Base-by-base conservation (phyloP, 495 filamentous ascomycete genomes). In the Aspergillus sclerotioniger region DNA sequence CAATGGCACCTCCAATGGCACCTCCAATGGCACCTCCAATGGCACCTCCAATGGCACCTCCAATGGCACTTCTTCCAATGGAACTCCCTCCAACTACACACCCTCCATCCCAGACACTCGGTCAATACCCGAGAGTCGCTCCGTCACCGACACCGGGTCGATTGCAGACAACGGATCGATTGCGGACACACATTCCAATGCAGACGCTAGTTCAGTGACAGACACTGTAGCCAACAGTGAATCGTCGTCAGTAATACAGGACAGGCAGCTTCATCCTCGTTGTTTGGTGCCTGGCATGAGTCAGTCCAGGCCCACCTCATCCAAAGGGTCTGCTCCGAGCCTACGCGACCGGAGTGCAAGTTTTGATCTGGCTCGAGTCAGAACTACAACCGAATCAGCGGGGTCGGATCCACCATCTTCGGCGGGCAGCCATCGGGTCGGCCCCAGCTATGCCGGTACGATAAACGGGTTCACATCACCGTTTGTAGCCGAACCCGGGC, bases 401-500 rank as follows among this genome's bases (percentile, higher is more conserved):
- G 13, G 21, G 5, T 43, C 52, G 5, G 53, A 48, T 28, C 8
- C 21, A 8, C 17, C 47, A 6, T 58, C 48, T 13, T 21, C 35
- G 19, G 20, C 35, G 0, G 41, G 56, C 48, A 57, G 35, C 31
- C 48, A 44, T 15, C 48, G 13, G n/a, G 9, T 45, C 6, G 6
- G n/a, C 6, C 47, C n/a, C 6, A 44, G 47, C 32, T 20, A 25
- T 29, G n/a, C 33, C 8, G 17, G 21, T 6, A 33, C 25, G 20
- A 25, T 44, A 17, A 13, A 35, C 1, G 37, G 15, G 25, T 17
- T 58, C 21, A 21, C 35, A 3, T 41, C 56, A 8, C 56, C 56
- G 25, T 58, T 58, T 29, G 37, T 37, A 3, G 35, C 32, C 8
- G 56, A 51, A 25, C 49, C 48, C 6, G 12, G 17, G 6, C 54